Evolutionary conservation across 345 rosid genomes (phyloP), one percentile per base, ranked within the genome.

Genomic region (Geranium rotundifolium): DNA sequence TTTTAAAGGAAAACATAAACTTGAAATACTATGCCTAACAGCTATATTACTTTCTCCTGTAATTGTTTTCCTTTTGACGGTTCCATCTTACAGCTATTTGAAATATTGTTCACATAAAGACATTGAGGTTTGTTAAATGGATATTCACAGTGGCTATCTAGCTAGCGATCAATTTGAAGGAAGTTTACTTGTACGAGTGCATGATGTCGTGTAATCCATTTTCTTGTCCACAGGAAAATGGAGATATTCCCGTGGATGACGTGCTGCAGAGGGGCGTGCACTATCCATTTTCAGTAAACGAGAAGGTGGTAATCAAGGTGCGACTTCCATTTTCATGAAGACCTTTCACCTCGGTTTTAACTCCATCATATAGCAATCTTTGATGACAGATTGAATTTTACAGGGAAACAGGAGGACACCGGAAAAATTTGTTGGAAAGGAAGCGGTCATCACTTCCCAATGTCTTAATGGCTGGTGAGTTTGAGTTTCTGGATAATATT

Each of bases 381-480:
- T 63, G 63, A 64, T 18, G 46, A 46, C 50, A 57, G 64, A 68
- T 65, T 67, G 71, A 50, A 72, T 52, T 73, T 19, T 75, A 34
- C 81, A 93, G 99, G 99, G 97, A 65, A 93, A 93, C 73, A 72
- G 88, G 72, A 82, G 99, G 75, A 93, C 99, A 7, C 97, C 96
- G 0, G 99, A 85, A 69, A 93, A 90, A 70, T 87, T 87, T 83
- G 93, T 93, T 29, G 99, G 99, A 62, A 93, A 87, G 84, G 99
- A 89, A 81, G 99, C 99, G 30, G 64, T 93, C 20, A 86, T 93
- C 69, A 87, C 97, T 71, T 89, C 97, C 67, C 99, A 93, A 59
- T 89, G 97, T 81, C 95, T 89, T 65, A 93, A 93, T 81, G 99
- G 99, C 78, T 93, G 99, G 99, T 93, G 71, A 69, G 88, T 79